Conservation (phyloP, 2,329 filamentous ascomycete genomes). For the Uncinocarpus reesii region DNA sequence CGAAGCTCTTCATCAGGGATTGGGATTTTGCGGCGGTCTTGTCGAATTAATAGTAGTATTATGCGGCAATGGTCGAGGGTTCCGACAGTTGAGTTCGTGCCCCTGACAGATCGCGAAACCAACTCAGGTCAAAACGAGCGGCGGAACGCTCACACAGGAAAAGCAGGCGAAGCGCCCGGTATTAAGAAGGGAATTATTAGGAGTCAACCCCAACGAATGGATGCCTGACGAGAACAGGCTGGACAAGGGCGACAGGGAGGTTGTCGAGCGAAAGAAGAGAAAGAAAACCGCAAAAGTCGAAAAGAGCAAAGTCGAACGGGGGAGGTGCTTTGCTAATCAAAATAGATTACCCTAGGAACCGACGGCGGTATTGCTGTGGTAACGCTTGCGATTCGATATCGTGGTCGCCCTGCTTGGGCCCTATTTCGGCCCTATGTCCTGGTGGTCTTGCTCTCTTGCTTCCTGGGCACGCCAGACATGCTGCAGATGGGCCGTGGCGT, state of each 20-base stretch:
- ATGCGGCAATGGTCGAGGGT: background rate
- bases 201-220: conserved; percentile 5
- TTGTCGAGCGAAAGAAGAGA: background rate
- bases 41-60: no score
- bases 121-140: conserved; percentile 11
- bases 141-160: conserved; percentile 5
- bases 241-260: background rate
- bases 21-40: no score
- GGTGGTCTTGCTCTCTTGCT: background rate
- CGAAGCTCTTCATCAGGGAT: background rate
- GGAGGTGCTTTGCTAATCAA: background rate
- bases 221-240: conserved; percentile 1
- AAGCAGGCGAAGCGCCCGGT: background rate
- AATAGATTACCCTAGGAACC: conserved; percentile 2
- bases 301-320: background rate
- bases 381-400: no score
- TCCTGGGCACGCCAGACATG: no score
- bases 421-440: no score
- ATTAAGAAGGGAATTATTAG: conserved; percentile 2
- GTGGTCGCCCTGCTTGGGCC: no score
- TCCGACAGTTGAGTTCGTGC: conserved; percentile 1
- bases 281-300: background rate
- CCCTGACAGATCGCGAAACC: conserved; percentile 8
- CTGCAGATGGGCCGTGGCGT: no score
- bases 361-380: background rate